Percentiles rank a stretch among this genome's conserved stretches.
Evolutionary conservation across 768 basidiomycete species (phyloP).

Genomic region (Inosperma sp.): DNA sequence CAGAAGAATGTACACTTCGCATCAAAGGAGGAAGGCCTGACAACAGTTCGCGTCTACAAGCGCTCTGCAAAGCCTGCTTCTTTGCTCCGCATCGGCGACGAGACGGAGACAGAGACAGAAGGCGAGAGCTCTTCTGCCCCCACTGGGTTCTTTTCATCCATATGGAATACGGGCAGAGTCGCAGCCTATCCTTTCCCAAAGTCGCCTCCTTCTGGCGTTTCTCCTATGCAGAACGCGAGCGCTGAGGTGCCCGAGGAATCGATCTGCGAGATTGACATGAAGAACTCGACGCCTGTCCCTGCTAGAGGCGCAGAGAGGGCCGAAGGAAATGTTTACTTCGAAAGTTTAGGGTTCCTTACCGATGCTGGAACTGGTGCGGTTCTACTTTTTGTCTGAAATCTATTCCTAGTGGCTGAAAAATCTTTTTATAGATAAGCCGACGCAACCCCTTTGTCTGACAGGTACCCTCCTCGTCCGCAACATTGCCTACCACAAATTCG

Average conservation of each 20-base stretch:
- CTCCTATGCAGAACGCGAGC: background rate
- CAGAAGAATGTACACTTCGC: conserved; percentile 91
- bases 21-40: conserved; percentile 52
- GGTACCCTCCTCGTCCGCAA: conserved; percentile 85
- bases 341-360: conserved; percentile 23
- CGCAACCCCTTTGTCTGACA: conserved; percentile 38
- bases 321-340: conserved; percentile 27
- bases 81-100: conserved; percentile 27
- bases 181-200: conserved; percentile 23
- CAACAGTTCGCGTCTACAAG: conserved; percentile 57
- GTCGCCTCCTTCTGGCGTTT: no score
- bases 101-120: conserved; percentile 37
- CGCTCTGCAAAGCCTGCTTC: conserved; percentile 64
- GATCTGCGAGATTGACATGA: conserved; percentile 15
- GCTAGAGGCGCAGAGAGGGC: conserved; percentile 18
- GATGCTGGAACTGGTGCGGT: conserved; percentile 10
- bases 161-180: conserved; percentile 10
- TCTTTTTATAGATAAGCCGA: conserved; percentile 7
- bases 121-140: conserved; percentile 23
- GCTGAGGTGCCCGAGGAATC: background rate
- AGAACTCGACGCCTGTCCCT: conserved; percentile 29
- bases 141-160: conserved; percentile 8
- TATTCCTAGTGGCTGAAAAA: background rate
- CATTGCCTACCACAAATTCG: conserved; percentile 78
- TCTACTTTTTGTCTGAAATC: background rate